phyloP scores from a whole-genome alignment of 2,329 filamentous ascomycete genomes.

The Rutstroemia sp. region DNA sequence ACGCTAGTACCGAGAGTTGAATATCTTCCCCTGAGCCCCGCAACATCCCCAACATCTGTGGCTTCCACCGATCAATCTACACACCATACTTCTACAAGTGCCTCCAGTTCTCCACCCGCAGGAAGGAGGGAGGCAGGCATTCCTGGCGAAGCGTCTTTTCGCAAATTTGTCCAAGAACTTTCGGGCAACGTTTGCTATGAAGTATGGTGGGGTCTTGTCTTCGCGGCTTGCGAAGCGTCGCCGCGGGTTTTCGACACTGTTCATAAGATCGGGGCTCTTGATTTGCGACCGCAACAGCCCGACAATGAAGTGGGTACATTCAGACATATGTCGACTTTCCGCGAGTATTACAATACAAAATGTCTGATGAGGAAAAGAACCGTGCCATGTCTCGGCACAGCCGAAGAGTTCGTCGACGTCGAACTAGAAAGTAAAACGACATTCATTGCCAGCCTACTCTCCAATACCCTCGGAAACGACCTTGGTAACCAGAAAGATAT shows the following conservation, averaged over 20 bases:
- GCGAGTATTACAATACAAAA: constrained; percentile 18
- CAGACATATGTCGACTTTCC: constrained; percentile 16
- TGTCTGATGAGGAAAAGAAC: constrained; percentile 12
- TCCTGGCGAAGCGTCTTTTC: background rate
- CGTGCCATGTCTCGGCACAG: background rate
- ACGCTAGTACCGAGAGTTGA: background rate
- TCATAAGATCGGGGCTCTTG: constrained; percentile 6
- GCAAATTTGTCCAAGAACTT: constrained; percentile 5
- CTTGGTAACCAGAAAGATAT: background rate
- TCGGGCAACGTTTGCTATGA: background rate
- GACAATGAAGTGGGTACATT: constrained; percentile 16
- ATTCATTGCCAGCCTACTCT: constrained; percentile 1
- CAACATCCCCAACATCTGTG: background rate
- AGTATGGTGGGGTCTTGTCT: constrained; percentile 1
- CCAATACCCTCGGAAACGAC: background rate
- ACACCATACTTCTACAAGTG: background rate
- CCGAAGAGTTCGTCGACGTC: background rate
- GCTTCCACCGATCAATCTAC: constrained; percentile 2
- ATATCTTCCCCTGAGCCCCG: constrained; percentile 2
- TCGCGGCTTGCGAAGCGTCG: background rate
- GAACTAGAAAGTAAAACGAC: background rate
- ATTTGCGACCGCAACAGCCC: constrained; percentile 7
- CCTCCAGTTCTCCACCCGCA: background rate
- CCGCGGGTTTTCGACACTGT: background rate
- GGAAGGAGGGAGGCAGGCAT: background rate